These are phyloP conservation scores for Rosa rugosa DNA, from an alignment of 306 rosid species.

Conservation along the genomic window DNA sequence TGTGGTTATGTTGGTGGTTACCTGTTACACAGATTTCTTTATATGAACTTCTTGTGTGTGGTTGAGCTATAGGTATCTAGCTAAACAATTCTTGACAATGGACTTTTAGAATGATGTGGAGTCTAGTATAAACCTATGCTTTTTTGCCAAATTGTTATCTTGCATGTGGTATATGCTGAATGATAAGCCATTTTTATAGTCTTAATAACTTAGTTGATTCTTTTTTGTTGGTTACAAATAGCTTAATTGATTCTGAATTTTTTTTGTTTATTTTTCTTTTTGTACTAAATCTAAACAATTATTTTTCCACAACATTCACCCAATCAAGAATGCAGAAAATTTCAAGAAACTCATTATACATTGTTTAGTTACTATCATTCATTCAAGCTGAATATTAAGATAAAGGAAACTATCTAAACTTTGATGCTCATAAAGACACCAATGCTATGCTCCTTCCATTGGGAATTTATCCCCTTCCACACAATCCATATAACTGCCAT, in stretches of 20 bases:
- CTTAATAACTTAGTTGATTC: not conserved
- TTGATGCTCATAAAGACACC: not conserved
- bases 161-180: not conserved
- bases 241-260: not conserved
- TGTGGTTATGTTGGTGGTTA: not conserved
- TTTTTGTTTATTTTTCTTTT: not conserved
- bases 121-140: not conserved
- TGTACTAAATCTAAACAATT: not conserved
- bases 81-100: not conserved
- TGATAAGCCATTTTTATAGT: not conserved
- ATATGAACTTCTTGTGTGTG: not conserved
- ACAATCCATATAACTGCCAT: not conserved
- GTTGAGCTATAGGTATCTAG: not conserved
- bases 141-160: not conserved
- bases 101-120: not conserved
- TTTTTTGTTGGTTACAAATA: not conserved
- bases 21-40: not conserved
- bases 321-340: not conserved
- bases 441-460: not conserved
- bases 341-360: not conserved
- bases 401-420: not conserved
- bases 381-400: not conserved
- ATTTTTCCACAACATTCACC: not conserved
- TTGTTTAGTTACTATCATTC: not conserved
- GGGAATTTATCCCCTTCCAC: not conserved